Conservation (phyloP, 345 rosid genomes). For the Punica granatum region DNA sequence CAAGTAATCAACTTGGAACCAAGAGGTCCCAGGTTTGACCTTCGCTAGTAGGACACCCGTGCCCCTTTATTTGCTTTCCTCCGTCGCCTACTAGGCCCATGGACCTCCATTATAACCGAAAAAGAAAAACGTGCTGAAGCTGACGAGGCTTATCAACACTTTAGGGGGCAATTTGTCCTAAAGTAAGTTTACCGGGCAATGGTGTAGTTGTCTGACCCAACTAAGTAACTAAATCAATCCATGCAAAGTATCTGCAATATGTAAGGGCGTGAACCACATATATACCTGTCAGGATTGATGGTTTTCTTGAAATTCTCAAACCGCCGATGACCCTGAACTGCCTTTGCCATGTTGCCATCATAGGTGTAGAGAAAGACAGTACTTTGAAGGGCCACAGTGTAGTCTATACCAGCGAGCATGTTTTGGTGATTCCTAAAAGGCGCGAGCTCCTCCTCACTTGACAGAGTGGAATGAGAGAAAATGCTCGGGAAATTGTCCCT, state of each 20-base stretch:
- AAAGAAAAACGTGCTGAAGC: too few species aligned
- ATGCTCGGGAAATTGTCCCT: slow-evolving; percentile 58
- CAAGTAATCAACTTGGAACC: too few species aligned
- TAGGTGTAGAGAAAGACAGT: slow-evolving; percentile 82
- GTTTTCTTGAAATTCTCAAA: slow-evolving; percentile 84
- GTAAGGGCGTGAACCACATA: not conserved
- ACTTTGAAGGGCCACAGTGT: slow-evolving; percentile 81
- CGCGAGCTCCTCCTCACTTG: slow-evolving; percentile 61
- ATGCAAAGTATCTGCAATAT: not conserved
- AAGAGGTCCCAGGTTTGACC: too few species aligned
- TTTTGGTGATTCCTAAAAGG: slow-evolving; percentile 82
- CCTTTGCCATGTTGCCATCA: slow-evolving; percentile 98
- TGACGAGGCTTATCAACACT: not conserved
- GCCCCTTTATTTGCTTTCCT: too few species aligned
- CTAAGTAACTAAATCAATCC: not conserved
- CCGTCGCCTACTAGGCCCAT: too few species aligned
- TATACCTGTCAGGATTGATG: slow-evolving; percentile 81
- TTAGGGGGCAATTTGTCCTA: not conserved
- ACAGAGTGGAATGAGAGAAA: slow-evolving; percentile 78
- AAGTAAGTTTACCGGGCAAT: not conserved
- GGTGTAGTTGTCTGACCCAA: not conserved
- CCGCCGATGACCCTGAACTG: slow-evolving; percentile 89
- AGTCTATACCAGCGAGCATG: slow-evolving; percentile 92
- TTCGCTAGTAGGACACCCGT: too few species aligned
- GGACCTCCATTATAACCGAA: too few species aligned